Percentiles rank a stretch among this genome's conserved stretches.
These are phyloP conservation scores for Sorghum bicolor DNA, from an alignment of 176 grass and related monocot genomes.

Conservation along the genomic window DNA sequence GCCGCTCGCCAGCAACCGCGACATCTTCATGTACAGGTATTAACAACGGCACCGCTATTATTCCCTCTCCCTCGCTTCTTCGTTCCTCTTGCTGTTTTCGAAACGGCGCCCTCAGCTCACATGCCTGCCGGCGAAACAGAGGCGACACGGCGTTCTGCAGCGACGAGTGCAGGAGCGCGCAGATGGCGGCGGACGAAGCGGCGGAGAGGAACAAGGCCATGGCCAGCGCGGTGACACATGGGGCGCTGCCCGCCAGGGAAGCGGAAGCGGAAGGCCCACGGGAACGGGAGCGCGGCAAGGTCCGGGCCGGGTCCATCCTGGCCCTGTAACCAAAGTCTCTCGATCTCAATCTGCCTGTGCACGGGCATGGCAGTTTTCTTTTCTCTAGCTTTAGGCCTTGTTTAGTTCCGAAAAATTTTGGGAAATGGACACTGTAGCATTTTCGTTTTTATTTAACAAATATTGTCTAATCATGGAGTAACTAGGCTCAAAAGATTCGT, in stretches of 20 bases:
- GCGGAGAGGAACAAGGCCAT: slow-evolving; percentile 14
- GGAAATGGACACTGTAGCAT: too few relatives aligned
- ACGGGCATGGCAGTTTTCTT: background rate
- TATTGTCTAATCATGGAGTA: too few relatives aligned
- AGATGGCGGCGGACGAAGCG: slow-evolving; percentile 45
- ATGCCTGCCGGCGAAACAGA: slow-evolving; percentile 20
- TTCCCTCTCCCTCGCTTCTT: too few relatives aligned
- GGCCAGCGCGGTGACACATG: background rate
- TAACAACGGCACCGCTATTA: too few relatives aligned
- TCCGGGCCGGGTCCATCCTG: slow-evolving; percentile 11
- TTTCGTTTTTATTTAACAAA: too few relatives aligned
- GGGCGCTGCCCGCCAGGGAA: background rate
- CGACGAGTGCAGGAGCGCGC: slow-evolving; percentile 37
- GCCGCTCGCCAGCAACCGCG: slow-evolving; percentile 46
- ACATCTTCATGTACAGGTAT: slow-evolving; percentile 95
- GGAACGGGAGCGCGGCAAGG: slow-evolving; percentile 1
- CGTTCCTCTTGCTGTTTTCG: background rate
- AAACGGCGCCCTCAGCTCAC: background rate
- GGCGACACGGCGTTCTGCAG: slow-evolving; percentile 45
- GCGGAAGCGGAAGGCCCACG: slow-evolving; percentile 16
- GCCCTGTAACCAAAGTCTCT: background rate
- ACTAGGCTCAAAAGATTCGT: too few relatives aligned
- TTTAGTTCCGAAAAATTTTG: too few relatives aligned
- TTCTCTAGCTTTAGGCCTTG: background rate
- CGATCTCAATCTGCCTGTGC: too few relatives aligned